A percentile compares a stretch with the other conserved stretches of the same genome.
Evolutionary conservation across 108 stramenopile genomes (phyloP).

Genomic region (Pseudonitzschia pungens): DNA sequence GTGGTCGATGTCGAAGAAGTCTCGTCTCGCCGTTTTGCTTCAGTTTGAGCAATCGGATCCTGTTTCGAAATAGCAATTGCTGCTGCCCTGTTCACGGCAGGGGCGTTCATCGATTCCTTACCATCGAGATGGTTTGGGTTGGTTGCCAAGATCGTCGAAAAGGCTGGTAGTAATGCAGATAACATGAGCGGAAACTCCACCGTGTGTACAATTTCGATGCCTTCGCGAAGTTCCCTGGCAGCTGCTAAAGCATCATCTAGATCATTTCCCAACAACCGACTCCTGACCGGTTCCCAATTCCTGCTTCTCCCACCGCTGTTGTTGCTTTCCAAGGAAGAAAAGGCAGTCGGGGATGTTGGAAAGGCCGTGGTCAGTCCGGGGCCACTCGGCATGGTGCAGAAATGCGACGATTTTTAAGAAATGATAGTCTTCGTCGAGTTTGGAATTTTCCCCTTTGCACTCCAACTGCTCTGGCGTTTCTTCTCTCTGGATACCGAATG

Average conservation of each 20-base stretch:
- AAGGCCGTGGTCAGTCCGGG: background rate
- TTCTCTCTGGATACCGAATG: no score
- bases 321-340: slow-evolving; percentile 11
- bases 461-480: no score
- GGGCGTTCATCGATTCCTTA: background rate
- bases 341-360: background rate
- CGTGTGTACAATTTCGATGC: slow-evolving; percentile 61
- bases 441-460: no score
- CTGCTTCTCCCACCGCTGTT: background rate
- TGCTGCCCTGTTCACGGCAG: background rate
- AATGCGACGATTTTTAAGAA: no score
- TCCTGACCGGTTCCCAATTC: slow-evolving; percentile 56
- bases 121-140: slow-evolving; percentile 24
- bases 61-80: background rate
- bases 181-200: slow-evolving; percentile 54
- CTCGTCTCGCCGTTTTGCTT: background rate
- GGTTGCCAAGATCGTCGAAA: slow-evolving; percentile 48
- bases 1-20: background rate
- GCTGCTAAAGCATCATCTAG: slow-evolving; percentile 41
- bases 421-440: no score
- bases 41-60: background rate
- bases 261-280: slow-evolving; percentile 43
- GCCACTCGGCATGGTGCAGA: background rate
- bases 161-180: slow-evolving; percentile 55
- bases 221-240: slow-evolving; percentile 50